phyloP scores from a whole-genome alignment of 108 stramenopile genomes.

The Phaeodactylum tricornutum region DNA sequence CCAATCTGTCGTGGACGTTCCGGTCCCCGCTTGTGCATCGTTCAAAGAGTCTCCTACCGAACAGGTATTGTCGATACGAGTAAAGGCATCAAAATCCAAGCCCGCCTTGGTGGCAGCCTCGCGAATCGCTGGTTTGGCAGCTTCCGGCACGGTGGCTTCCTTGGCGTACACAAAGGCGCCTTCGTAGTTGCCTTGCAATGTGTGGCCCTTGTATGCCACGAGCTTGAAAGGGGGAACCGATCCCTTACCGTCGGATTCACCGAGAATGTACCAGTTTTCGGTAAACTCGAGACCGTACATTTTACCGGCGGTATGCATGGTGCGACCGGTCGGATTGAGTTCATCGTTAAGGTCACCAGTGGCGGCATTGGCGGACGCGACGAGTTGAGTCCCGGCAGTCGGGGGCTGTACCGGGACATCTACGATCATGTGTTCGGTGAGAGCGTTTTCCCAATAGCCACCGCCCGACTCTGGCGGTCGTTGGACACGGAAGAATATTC shows the following conservation, averaged over 20 bases:
- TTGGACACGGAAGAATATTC: conserved; percentile 78
- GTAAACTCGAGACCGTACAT: conserved; percentile 89
- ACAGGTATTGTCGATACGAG: conserved; percentile 70
- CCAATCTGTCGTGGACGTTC: conserved; percentile 80
- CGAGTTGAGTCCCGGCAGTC: not conserved
- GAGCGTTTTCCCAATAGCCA: conserved; percentile 84
- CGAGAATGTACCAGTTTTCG: conserved; percentile 92
- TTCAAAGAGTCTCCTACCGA: conserved; percentile 45
- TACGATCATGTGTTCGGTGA: conserved; percentile 83
- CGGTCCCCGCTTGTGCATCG: conserved; percentile 63
- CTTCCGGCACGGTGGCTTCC: conserved; percentile 58
- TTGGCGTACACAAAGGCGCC: conserved; percentile 89
- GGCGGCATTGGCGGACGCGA: not conserved
- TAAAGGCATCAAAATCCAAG: conserved; percentile 59
- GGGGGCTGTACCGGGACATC: not conserved
- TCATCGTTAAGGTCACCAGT: conserved; percentile 1
- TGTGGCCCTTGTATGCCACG: conserved; percentile 92
- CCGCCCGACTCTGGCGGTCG: conserved; percentile 65
- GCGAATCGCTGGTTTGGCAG: conserved; percentile 64
- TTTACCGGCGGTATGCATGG: conserved; percentile 84
- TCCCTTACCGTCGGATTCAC: conserved; percentile 62
- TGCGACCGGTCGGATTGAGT: conserved; percentile 35
- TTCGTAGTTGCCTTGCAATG: conserved; percentile 93
- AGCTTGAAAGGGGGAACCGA: conserved; percentile 71
- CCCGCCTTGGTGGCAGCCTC: conserved; percentile 73